A percentile compares a stretch with the other conserved stretches of the same genome.
These are phyloP conservation scores for Medicago ruthenica DNA, from an alignment of 306 rosid species.

Conservation along the genomic window DNA sequence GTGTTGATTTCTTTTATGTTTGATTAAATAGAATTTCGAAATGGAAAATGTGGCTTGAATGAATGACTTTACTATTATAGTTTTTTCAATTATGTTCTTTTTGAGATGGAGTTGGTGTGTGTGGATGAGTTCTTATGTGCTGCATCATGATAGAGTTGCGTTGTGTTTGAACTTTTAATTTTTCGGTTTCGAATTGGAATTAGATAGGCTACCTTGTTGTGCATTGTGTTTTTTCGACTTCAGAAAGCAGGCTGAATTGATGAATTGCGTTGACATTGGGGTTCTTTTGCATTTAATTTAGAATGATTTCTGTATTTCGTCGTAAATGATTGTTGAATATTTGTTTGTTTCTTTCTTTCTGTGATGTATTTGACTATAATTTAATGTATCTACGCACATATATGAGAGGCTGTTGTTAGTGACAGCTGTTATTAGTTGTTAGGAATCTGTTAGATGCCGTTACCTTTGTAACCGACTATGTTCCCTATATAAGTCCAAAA, in stretches of 20 bases:
- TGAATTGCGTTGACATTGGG: background rate
- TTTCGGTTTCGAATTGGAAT: constrained; percentile 20
- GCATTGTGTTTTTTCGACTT: constrained; percentile 13
- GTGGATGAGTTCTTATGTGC: background rate
- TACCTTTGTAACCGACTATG: background rate
- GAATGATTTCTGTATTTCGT: background rate
- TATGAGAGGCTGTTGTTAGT: background rate
- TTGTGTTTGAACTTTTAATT: background rate
- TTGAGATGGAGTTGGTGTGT: background rate
- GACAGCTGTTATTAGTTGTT: background rate
- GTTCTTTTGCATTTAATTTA: background rate
- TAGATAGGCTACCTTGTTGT: background rate
- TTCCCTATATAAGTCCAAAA: background rate
- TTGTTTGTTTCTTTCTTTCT: background rate
- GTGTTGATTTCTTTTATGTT: background rate
- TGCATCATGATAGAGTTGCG: background rate
- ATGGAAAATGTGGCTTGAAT: background rate
- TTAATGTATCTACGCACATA: background rate
- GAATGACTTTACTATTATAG: background rate
- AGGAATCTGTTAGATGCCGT: background rate
- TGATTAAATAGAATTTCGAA: background rate
- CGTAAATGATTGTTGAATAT: constrained; percentile 1
- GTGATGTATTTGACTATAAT: background rate
- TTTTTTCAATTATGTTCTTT: background rate
- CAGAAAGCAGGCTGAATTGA: background rate